Evolutionary conservation across 306 rosid genomes (phyloP).

Genomic region (Prunus armeniaca): DNA sequence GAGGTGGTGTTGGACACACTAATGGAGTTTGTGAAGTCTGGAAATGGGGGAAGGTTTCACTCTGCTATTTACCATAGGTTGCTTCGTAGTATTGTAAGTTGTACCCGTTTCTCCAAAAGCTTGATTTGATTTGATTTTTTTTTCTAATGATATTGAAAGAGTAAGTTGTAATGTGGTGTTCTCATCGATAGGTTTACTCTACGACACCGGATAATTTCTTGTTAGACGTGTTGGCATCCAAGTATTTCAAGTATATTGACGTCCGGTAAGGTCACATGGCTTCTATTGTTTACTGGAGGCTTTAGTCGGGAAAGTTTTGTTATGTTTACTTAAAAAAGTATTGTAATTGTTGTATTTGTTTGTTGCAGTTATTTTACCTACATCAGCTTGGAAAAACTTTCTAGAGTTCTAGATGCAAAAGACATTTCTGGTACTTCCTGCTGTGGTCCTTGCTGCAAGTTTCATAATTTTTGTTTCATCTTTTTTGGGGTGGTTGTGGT

Average conservation of each 20-base stretch:
- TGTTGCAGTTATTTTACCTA: slow-evolving; percentile 76
- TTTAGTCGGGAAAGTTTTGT: neutral
- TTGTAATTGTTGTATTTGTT: neutral
- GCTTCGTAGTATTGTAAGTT: slow-evolving; percentile 63
- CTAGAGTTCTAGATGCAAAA: slow-evolving; percentile 52
- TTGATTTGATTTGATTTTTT: neutral
- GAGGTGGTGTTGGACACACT: slow-evolving; percentile 75
- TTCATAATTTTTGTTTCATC: neutral
- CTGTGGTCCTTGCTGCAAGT: neutral
- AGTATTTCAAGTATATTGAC: slow-evolving; percentile 74
- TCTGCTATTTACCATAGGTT: slow-evolving; percentile 74
- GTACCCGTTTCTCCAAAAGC: neutral
- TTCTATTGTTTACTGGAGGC: neutral
- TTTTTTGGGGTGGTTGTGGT: neutral
- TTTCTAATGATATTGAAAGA: neutral
- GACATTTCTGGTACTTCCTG: slow-evolving; percentile 48
- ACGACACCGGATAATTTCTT: slow-evolving; percentile 19
- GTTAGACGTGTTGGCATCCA: slow-evolving; percentile 60
- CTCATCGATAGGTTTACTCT: slow-evolving; percentile 44
- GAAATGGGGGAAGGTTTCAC: slow-evolving; percentile 68
- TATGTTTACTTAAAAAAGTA: neutral
- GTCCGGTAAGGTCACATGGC: slow-evolving; percentile 58
- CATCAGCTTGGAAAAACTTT: slow-evolving; percentile 65
- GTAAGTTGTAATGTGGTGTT: neutral
- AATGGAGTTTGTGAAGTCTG: slow-evolving; percentile 78